Evolutionary conservation across 305 asterid species (phyloP).

Genomic region (Fraxinus ornus): DNA sequence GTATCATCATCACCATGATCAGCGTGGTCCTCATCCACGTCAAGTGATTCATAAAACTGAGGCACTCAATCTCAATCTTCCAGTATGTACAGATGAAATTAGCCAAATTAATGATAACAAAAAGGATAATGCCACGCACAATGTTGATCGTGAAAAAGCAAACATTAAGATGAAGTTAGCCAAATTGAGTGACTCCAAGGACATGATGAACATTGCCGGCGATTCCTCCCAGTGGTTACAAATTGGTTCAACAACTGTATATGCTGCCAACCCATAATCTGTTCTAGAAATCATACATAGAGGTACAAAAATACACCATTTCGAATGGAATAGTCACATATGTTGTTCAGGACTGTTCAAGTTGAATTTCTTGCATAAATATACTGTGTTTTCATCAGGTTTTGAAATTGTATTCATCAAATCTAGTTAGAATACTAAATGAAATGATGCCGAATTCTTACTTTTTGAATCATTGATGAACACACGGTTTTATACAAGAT

Average conservation of each 20-base stretch:
- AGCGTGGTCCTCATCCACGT: background rate
- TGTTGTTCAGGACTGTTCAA: too few species aligned
- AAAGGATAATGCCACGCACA: background rate
- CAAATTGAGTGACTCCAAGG: slow-evolving; percentile 58
- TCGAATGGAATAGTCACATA: too few species aligned
- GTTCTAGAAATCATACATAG: background rate
- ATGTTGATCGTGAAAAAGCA: slow-evolving; percentile 45
- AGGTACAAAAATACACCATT: background rate
- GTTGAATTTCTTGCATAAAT: too few species aligned
- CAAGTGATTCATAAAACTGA: slow-evolving; percentile 23
- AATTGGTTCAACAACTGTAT: slow-evolving; percentile 48
- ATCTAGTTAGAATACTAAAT: too few species aligned
- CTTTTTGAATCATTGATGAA: too few species aligned
- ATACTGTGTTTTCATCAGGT: too few species aligned
- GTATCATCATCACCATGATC: slow-evolving; percentile 12
- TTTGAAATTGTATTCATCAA: too few species aligned
- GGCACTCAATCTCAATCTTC: slow-evolving; percentile 52
- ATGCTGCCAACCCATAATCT: slow-evolving; percentile 26
- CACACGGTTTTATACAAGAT: too few species aligned
- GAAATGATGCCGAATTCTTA: too few species aligned
- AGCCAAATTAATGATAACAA: background rate
- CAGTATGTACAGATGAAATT: slow-evolving; percentile 42
- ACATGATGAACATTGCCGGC: slow-evolving; percentile 34
- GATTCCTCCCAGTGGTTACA: slow-evolving; percentile 67
- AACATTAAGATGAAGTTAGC: slow-evolving; percentile 58